Conservation (phyloP, 148 eudicot genomes). For the Selenicereus undatus region DNA sequence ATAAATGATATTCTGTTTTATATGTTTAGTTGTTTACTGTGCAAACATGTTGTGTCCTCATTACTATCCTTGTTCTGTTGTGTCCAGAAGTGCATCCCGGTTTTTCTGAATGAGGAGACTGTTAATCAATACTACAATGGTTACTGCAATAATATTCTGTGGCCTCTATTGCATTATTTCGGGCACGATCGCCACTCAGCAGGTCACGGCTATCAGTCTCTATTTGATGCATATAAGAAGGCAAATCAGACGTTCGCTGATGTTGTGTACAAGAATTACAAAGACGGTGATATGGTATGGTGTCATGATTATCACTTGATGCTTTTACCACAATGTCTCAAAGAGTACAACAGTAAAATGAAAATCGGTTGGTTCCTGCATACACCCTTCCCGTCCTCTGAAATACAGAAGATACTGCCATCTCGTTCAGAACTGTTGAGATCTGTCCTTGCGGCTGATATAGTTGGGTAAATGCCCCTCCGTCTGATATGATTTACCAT, state of each 20-base stretch:
- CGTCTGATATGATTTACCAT: not conserved
- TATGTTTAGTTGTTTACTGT: not conserved
- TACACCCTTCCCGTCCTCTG: conserved; percentile 87
- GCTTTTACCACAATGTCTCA: conserved; percentile 72
- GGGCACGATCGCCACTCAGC: conserved; percentile 71
- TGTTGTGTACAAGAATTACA: conserved; percentile 58
- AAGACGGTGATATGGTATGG: conserved; percentile 83
- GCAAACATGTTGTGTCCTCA: not conserved
- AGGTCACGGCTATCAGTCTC: conserved; percentile 58
- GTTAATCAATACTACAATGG: conserved; percentile 77
- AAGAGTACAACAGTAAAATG: conserved; percentile 50
- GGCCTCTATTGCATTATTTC: conserved; percentile 85
- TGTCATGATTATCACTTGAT: conserved; percentile 90
- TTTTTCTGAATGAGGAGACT: conserved; percentile 64
- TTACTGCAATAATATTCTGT: conserved; percentile 76
- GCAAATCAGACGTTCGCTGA: conserved; percentile 86
- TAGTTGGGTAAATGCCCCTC: conserved; percentile 53
- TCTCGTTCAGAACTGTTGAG: conserved; percentile 63
- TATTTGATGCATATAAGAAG: conserved; percentile 64
- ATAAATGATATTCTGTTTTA: not conserved
- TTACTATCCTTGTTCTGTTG: conserved; percentile 8
- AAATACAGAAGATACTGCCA: conserved; percentile 63
- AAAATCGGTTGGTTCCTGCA: conserved; percentile 94
- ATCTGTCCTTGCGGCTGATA: conserved; percentile 77
- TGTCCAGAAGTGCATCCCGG: conserved; percentile 63